Percentiles rank a stretch among this genome's conserved stretches.
phyloP scores from a whole-genome alignment of 2,329 filamentous ascomycete species.

The Hypoxylon sp. region DNA sequence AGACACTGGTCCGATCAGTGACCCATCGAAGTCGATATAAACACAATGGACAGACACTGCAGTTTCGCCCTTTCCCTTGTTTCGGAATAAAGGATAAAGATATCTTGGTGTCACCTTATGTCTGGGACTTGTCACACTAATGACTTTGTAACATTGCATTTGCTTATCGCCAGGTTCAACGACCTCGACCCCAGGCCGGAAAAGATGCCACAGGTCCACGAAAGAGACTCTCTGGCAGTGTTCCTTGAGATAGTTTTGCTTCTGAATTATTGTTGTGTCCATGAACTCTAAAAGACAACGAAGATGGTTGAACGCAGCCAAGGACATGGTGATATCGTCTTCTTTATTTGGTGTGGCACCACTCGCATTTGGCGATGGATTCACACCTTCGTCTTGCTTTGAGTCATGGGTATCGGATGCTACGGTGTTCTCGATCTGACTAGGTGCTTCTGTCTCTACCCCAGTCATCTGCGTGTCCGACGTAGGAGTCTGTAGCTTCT shows the following conservation, averaged over 20 bases:
- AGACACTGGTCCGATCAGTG: slow-evolving; percentile 42
- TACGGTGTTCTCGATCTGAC: too few relatives aligned
- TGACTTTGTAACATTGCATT: slow-evolving; percentile 47
- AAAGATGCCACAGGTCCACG: slow-evolving; percentile 50
- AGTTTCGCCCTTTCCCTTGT: slow-evolving; percentile 2
- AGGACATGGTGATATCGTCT: background rate
- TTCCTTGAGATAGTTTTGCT: slow-evolving; percentile 27
- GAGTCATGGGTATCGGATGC: too few relatives aligned
- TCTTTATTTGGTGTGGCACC: too few relatives aligned
- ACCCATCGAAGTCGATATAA: slow-evolving; percentile 51
- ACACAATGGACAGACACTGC: slow-evolving; percentile 33
- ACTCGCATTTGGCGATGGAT: too few relatives aligned
- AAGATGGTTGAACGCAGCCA: background rate
- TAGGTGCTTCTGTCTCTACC: too few relatives aligned
- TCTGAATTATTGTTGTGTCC: slow-evolving; percentile 22
- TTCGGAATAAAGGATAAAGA: background rate
- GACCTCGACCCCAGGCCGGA: slow-evolving; percentile 43
- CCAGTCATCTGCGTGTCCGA: background rate
- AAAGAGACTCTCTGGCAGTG: slow-evolving; percentile 42
- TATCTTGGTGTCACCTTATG: background rate
- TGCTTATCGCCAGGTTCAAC: slow-evolving; percentile 34
- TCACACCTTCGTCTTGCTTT: too few relatives aligned
- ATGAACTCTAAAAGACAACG: slow-evolving; percentile 29
- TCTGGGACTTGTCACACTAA: slow-evolving; percentile 36
- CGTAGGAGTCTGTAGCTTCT: too few relatives aligned